A percentile compares a stretch with the other conserved stretches of the same genome.
Conservation (phyloP, 305 asterid species). For the Plantago lanceolata region DNA sequence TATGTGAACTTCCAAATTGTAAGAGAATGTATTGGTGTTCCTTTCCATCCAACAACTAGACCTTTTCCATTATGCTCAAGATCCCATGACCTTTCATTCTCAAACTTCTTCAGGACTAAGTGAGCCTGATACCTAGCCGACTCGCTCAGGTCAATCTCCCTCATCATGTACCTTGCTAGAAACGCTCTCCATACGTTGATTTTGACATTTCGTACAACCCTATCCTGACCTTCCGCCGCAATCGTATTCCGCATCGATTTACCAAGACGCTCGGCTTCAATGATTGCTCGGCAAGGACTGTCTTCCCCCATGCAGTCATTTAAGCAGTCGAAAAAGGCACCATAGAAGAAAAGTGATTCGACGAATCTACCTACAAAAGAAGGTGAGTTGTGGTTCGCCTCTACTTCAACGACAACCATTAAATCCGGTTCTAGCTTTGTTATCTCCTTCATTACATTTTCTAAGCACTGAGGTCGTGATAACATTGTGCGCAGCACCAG, state of each 20-base stretch:
- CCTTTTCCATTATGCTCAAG: conserved; percentile 42
- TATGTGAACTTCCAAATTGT: conserved; percentile 43
- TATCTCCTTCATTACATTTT: conserved; percentile 36
- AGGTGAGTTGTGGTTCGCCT: conserved; percentile 59
- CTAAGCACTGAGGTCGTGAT: conserved; percentile 32
- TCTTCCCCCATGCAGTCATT: conserved; percentile 44
- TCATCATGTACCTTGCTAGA: conserved; percentile 44
- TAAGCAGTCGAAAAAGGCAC: conserved; percentile 46
- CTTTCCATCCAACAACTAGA: conserved; percentile 53
- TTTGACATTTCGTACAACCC: conserved; percentile 41
- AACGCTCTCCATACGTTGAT: conserved; percentile 50
- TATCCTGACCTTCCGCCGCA: conserved; percentile 39
- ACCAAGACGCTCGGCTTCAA: conserved; percentile 37
- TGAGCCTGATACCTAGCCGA: conserved; percentile 49
- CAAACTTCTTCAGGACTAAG: conserved; percentile 36
- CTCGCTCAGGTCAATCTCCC: conserved; percentile 40
- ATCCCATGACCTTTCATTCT: conserved; percentile 34
- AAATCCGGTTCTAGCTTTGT: conserved; percentile 33
- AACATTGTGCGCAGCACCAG: conserved; percentile 43
- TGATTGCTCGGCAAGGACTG: conserved; percentile 24
- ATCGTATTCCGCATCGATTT: conserved; percentile 42
- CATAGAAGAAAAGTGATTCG: conserved; percentile 41
- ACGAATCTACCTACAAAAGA: conserved; percentile 45
- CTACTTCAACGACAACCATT: conserved; percentile 54
- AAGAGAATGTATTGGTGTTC: conserved; percentile 48